These are phyloP conservation scores for Penicillium janthinellum DNA, from an alignment of 2,329 filamentous ascomycete species.

Conservation along the genomic window DNA sequence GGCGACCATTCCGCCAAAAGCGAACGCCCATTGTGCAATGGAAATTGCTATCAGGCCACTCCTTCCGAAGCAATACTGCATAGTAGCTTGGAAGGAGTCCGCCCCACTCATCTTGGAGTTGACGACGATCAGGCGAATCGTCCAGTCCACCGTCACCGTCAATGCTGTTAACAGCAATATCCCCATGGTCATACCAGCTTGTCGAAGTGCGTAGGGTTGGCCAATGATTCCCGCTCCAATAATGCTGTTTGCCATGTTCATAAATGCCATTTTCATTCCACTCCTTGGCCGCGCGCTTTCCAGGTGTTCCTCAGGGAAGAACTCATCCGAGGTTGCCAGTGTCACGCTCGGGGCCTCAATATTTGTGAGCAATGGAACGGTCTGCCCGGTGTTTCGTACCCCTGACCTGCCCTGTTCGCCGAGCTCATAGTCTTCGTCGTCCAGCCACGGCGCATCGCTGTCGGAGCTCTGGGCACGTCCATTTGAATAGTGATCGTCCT, in stretches of 20 bases:
- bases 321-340: conserved; percentile 63
- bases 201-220: conserved; percentile 93
- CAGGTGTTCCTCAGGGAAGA: conserved; percentile 60
- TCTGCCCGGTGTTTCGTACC: conserved; percentile 50
- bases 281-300: conserved; percentile 75
- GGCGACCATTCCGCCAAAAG: conserved; percentile 97
- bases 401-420: conserved; percentile 41
- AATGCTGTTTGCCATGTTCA: conserved; percentile 99
- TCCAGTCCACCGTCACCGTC: conserved; percentile 92
- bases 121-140: conserved; percentile 92
- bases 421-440: conserved; percentile 64
- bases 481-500: conserved; percentile 35
- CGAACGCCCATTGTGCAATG: conserved; percentile 95
- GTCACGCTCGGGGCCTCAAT: conserved; percentile 81
- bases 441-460: conserved; percentile 46
- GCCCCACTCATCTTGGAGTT: conserved; percentile 96
- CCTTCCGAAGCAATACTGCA: conserved; percentile 91
- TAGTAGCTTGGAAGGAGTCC: conserved; percentile 91
- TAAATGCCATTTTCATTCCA: conserved; percentile 83
- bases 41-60: conserved; percentile 86
- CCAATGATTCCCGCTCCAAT: conserved; percentile 76
- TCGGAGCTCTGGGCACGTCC: conserved; percentile 31
- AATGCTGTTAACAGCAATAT: conserved; percentile 74
- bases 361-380: conserved; percentile 73
- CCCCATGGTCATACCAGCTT: conserved; percentile 84